phyloP scores from a whole-genome alignment of 140 eudicot species.

The Senecio squalidus region DNA sequence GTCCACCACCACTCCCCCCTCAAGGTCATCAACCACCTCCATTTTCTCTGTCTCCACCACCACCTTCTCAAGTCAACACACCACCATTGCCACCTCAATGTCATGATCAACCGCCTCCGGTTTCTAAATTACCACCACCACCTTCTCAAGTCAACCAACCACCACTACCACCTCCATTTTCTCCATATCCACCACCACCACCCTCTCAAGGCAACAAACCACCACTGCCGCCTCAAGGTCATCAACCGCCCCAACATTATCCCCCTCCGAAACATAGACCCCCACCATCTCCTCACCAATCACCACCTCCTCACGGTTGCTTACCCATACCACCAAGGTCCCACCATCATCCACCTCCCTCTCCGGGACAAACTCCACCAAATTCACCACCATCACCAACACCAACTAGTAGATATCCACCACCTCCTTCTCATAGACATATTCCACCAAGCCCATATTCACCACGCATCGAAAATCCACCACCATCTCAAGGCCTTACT shows the following conservation, averaged over 20 bases:
- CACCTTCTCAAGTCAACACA: no score
- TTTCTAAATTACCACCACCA: no score
- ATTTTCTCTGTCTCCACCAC: no score
- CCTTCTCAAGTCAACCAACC: no score
- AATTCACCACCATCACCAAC: neutral
- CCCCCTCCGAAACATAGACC: neutral
- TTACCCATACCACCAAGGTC: neutral
- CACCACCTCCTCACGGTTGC: slow-evolving; percentile 1
- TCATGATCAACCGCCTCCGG: no score
- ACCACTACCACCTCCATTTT: no score
- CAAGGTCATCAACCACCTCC: no score
- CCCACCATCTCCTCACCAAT: no score
- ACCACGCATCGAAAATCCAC: neutral
- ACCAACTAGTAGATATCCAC: no score
- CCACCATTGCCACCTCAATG: no score
- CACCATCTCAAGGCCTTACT: neutral
- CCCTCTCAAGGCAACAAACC: neutral
- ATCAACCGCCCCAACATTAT: neutral
- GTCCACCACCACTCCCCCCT: no score
- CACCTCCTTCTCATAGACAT: neutral
- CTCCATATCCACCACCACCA: no score
- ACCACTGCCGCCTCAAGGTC: neutral
- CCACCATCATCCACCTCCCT: neutral
- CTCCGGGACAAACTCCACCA: slow-evolving; percentile 2
- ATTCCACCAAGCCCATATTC: slow-evolving; percentile 3